Base-by-base conservation (phyloP, 83 land plant genomes). In the Picea abies region DNA sequence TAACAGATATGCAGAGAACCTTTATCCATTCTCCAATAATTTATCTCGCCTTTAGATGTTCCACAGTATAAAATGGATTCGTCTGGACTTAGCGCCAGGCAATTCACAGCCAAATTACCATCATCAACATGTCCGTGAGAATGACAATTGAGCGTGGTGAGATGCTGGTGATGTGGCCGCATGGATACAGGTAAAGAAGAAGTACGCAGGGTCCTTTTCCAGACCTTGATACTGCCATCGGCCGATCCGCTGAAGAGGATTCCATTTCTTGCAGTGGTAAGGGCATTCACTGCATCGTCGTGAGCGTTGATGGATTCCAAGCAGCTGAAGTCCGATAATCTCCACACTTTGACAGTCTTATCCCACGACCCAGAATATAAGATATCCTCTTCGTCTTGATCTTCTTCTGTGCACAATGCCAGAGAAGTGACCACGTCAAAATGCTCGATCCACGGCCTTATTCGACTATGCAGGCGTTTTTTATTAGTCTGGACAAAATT, bases 171-270 rank as follows among this genome's bases (percentile, higher is more conserved):
- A 67, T 67, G 70, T 25, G 70, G 3, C 25, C 70, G 14, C 14
- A 3, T 56, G 15, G 60, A 56, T 56, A 3, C 60, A 56, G 60
- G 14, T 56, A 56, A 56, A 49, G 12, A 9, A 8, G 52, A 8
- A 49, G 47, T 10, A 10, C 6, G 41, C 41, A 10, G 56, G 83
- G 52, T 92, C 90, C 78, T 92, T 56, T 78, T 76, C 88, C 85
- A 78, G 39, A 82, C 86, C 80, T 87, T 91, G 17, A 94, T 87
- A 52, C 90, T 89, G 3, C 93, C 93, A 58, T 95, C 96, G 12
- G 96, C 98, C 0, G 98, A 93, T 11, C 92, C 98, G 10, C 95
- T 89, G 93, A 90, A 93, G 19, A 92, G 86, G 39, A 89, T 10
- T 0, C 93, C 99, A 5, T 80, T 84, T 3, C 63, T 32, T 41